Evolutionary conservation across 2,329 filamentous ascomycete species (phyloP), one percentile per base, ranked within the genome.

Genomic region (Paraphoma sp.): DNA sequence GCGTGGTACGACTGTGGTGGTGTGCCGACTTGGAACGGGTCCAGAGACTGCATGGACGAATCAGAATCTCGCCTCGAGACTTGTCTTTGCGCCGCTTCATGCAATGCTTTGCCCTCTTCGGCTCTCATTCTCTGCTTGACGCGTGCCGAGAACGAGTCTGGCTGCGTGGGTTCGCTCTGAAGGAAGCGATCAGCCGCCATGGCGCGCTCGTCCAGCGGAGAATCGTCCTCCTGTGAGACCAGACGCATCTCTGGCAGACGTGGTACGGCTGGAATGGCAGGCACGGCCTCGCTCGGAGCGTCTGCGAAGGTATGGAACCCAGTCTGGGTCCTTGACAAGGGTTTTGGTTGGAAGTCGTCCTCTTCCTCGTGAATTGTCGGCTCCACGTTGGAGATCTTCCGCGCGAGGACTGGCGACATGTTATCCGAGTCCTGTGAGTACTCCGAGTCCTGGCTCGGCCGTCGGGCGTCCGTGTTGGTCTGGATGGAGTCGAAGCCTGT

Each of bases 261-360:
- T 58, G 66, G 73, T 14, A 72, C 42, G 2, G 59, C 55, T 5
- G 70, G 69, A 28, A 66, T 49, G 6, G 60, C 67, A 82, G 84
- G 61, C 84, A 84, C 16, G 80, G 79, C 69, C 18, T 57, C 54
- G 47, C 67, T 62, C 3, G 62, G 58, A 40, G 64, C 60, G 40
- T 61, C 62, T 8, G 38, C 61, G 18, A 67, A 52, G 30, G 67
- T 65, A 41, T 67, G 69, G 59, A 74, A 74, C 17, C 86, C 86
- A 0, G 87, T 89, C 71, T 86, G 85, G 1, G 83, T 83, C 41
- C 87, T 81, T 56, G 81, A 79, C 51, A 89, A 76, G 6, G 83
- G 79, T 33, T 80, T 80, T 1, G 86, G 86, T 56, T 75, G 71
- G 68, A 88, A 88, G 45, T 80, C 77, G 45, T 81, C 79, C 40